Base-by-base conservation (phyloP, 345 rosid genomes). In the Citrus inodora region DNA sequence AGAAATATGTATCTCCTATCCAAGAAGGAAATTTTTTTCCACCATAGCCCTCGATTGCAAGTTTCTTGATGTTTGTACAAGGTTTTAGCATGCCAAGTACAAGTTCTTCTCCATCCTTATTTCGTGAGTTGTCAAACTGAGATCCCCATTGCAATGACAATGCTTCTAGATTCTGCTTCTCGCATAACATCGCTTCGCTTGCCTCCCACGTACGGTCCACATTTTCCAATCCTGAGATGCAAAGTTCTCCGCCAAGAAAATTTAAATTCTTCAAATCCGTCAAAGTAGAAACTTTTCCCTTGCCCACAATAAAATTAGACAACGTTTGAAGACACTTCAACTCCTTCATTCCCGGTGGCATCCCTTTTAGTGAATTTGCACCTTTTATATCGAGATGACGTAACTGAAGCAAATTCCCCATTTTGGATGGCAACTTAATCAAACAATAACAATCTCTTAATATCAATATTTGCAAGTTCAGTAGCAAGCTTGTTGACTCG, bases 141-240 rank as follows among this genome's bases (percentile, higher is more conserved):
- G 4, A 13, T 10, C 13, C 28, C 62, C 62, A 58, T 58, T 58
- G 0, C 4, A 58, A 0, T 8, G 4, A 22, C 27, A 58, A 2
- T 8, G 4, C 62, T 58, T 58, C 28, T 3, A 58, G 28, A 22
- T 58, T 22, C 28, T 22, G 27, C 62, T 58, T 58, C 11, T n/a
- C 28, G 4, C 27, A 6, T 58, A 58, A 58, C 1, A 2, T 3
- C 0, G 28, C 27, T 1, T 7, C 62, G 0, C 11, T 22, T n/a
- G 62, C 25, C 1, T 58, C 11, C 4, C 0, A 0, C 9, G 25
- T 0, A 8, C 3, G 0, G 0, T 51, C 1, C 22, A 51, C 62
- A 58, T 58, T 58, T 4, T 58, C 62, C 2, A 58, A 58, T 22
- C 62, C 11, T 1, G 62, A 58, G 11, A 58, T 58, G 9, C 14